These are phyloP conservation scores for Ophiostoma himal-ulmi DNA, from an alignment of 2,329 filamentous ascomycete species.

Conservation along the genomic window DNA sequence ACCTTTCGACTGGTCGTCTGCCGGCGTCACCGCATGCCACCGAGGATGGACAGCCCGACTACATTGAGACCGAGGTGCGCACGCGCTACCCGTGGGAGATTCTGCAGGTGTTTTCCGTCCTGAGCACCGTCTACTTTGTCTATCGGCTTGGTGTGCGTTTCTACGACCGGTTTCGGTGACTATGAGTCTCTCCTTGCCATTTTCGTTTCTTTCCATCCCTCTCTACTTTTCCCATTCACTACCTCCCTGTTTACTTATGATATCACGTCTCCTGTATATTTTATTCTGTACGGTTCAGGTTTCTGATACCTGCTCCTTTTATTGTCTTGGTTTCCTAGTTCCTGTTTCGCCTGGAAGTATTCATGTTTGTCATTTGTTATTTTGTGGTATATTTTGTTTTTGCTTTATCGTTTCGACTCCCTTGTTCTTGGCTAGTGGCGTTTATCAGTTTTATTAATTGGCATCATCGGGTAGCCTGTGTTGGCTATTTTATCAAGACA, in stretches of 20 bases:
- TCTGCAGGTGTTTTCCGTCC: constrained; percentile 47
- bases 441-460: neutral
- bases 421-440: neutral
- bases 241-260: neutral
- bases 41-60: constrained; percentile 31
- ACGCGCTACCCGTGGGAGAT: constrained; percentile 51
- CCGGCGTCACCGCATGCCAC: constrained; percentile 56
- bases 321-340: neutral
- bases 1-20: constrained; percentile 69
- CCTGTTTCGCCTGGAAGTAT: neutral
- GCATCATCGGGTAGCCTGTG: neutral
- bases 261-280: neutral
- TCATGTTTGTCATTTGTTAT: neutral
- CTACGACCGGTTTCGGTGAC: neutral
- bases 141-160: constrained; percentile 15
- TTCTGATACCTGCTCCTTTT: neutral
- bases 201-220: neutral
- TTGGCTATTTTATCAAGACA: neutral
- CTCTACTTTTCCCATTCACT: neutral
- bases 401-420: neutral
- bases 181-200: neutral
- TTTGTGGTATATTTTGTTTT: neutral
- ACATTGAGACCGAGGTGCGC: constrained; percentile 55
- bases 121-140: constrained; percentile 28
- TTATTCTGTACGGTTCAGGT: neutral